These are phyloP conservation scores for Hygrocybe coccinea DNA, from an alignment of 768 basidiomycete species.

Conservation along the genomic window DNA sequence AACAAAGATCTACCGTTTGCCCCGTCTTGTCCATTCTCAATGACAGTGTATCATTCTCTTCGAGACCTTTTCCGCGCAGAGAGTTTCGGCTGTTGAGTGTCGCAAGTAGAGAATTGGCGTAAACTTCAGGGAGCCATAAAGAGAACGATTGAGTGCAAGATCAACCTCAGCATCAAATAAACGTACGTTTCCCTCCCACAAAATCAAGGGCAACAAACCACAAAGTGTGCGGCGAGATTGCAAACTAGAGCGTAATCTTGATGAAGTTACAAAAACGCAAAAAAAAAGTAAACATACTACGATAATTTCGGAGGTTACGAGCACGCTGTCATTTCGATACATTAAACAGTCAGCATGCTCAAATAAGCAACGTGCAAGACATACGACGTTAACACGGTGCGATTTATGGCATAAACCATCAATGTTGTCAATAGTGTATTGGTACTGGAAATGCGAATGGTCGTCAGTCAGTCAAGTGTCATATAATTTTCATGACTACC, in stretches of 20 bases:
- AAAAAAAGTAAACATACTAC: conserved; percentile 33
- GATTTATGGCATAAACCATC: conserved; percentile 48
- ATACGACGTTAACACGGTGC: conserved; percentile 46
- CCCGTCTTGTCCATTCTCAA: neutral
- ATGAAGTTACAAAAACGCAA: too few relatives aligned
- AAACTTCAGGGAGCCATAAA: conserved; percentile 18
- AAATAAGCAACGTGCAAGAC: conserved; percentile 10
- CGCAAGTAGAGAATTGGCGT: conserved; percentile 44
- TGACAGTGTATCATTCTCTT: neutral
- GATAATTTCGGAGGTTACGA: conserved; percentile 37
- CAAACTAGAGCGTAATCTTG: conserved; percentile 30
- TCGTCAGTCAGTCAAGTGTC: neutral
- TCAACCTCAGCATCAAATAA: neutral
- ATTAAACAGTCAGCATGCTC: neutral
- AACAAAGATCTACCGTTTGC: neutral
- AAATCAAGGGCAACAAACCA: conserved; percentile 34
- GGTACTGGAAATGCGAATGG: conserved; percentile 28
- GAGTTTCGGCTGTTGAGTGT: conserved; percentile 37
- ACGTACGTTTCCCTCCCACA: too few relatives aligned
- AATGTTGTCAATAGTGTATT: conserved; percentile 40
- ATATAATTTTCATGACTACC: neutral
- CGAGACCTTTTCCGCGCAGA: conserved; percentile 14
- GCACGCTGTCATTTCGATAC: conserved; percentile 19
- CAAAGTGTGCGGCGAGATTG: conserved; percentile 27
- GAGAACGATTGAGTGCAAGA: neutral